Conservation (phyloP, 2,329 filamentous ascomycete genomes). For the Calonectria multiphialidica region DNA sequence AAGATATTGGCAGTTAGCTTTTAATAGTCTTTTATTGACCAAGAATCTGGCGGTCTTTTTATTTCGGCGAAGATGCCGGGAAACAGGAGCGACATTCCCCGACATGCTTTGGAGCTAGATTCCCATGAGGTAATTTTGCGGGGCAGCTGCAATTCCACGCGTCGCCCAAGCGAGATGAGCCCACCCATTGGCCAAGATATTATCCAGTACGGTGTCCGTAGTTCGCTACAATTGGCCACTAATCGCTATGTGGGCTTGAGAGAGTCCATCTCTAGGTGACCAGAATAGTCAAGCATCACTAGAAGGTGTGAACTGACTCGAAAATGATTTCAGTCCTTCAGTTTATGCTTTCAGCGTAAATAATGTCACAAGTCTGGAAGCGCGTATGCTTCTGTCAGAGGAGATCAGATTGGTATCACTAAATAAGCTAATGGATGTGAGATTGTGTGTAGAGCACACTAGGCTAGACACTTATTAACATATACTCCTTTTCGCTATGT, state of each 20-base stretch:
- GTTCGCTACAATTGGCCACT: neutral
- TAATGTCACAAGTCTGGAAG: no score
- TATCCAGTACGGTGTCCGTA: neutral
- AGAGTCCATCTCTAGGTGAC: neutral
- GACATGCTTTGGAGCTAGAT: neutral
- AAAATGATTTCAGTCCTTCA: no score
- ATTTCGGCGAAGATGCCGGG: neutral
- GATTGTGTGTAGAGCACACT: no score
- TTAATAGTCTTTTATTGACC: neutral
- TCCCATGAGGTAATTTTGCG: neutral
- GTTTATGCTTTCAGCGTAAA: no score
- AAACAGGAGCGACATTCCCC: neutral
- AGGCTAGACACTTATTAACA: no score
- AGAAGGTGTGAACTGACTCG: neutral
- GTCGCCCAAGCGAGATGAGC: neutral
- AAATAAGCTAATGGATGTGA: no score
- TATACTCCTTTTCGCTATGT: no score
- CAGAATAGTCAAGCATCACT: neutral
- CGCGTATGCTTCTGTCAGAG: no score
- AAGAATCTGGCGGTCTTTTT: neutral
- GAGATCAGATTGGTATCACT: no score
- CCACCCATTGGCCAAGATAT: neutral
- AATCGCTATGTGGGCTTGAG: neutral
- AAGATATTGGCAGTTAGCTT: neutral
- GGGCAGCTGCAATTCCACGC: neutral